Percentiles rank a stretch among this genome's conserved stretches.
Conservation (phyloP, 352 stramenopile genomes). For the Globisporangium paddicum region DNA sequence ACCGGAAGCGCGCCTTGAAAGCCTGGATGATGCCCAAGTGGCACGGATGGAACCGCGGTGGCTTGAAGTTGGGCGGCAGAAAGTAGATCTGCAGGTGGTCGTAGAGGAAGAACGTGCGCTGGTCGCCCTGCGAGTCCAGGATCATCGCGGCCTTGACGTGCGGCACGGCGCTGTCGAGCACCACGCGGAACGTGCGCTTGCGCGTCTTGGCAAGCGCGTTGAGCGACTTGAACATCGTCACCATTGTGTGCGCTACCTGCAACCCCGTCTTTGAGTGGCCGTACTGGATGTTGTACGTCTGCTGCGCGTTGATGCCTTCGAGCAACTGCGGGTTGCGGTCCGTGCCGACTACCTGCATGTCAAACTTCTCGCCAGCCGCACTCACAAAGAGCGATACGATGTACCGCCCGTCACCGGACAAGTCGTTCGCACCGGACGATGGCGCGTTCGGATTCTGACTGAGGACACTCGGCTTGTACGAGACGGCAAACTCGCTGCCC, state of each 20-base stretch:
- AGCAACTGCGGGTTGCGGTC: slow-evolving; percentile 54
- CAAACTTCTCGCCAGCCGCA: slow-evolving; percentile 69
- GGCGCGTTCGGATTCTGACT: slow-evolving; percentile 5
- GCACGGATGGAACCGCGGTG: slow-evolving; percentile 64
- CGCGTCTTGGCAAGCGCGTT: slow-evolving; percentile 62
- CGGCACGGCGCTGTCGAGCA: slow-evolving; percentile 76
- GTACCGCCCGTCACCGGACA: slow-evolving; percentile 35
- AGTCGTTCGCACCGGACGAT: not conserved
- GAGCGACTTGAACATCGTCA: slow-evolving; percentile 74
- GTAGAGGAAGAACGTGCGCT: slow-evolving; percentile 84
- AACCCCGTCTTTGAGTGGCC: slow-evolving; percentile 76
- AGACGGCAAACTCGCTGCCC: slow-evolving; percentile 65
- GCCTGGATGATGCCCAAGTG: slow-evolving; percentile 70
- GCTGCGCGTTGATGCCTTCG: slow-evolving; percentile 55
- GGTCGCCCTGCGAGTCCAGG: slow-evolving; percentile 78
- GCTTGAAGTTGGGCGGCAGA: slow-evolving; percentile 77
- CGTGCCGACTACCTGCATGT: slow-evolving; percentile 78
- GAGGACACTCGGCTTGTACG: slow-evolving; percentile 35
- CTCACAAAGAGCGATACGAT: slow-evolving; percentile 78
- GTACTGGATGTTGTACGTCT: slow-evolving; percentile 71
- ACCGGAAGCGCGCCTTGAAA: slow-evolving; percentile 78
- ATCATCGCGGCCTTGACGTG: slow-evolving; percentile 87
- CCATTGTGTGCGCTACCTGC: slow-evolving; percentile 75
- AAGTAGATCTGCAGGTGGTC: slow-evolving; percentile 81
- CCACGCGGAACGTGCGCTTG: slow-evolving; percentile 78